phyloP scores from a whole-genome alignment of 1,284 basidiomycete genomes.

The Uromyces viciae-fabae region DNA sequence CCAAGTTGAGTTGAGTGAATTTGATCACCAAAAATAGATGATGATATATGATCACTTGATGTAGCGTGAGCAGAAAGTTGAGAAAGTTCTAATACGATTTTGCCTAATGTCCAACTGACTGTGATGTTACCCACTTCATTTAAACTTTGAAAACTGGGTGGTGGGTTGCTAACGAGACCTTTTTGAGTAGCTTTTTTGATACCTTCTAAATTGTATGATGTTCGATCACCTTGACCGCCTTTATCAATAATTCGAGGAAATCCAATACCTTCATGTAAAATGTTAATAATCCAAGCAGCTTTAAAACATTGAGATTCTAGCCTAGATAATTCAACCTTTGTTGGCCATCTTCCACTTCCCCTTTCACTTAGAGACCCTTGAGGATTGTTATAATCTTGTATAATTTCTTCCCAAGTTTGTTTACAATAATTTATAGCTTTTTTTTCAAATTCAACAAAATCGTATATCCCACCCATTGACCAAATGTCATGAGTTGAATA shows the following conservation, averaged over 20 bases:
- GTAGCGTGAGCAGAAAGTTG: not conserved
- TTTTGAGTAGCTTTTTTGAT: conserved; percentile 68
- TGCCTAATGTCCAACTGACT: conserved; percentile 95
- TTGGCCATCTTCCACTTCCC: conserved; percentile 45
- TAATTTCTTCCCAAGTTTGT: conserved; percentile 72
- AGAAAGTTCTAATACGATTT: conserved; percentile 88
- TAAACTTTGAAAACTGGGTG: conserved; percentile 80
- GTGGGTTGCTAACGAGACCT: conserved; percentile 46
- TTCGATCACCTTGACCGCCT: conserved; percentile 64
- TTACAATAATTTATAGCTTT: conserved; percentile 82
- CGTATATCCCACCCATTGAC: conserved; percentile 74
- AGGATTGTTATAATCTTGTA: conserved; percentile 63
- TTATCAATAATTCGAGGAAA: conserved; percentile 83
- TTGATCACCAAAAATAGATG: not conserved
- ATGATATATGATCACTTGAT: not conserved
- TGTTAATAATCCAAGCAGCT: conserved; percentile 94
- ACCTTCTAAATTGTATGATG: conserved; percentile 59
- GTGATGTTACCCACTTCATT: conserved; percentile 86
- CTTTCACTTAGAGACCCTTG: too few relatives aligned
- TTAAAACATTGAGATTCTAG: conserved; percentile 99
- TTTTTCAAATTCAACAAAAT: conserved; percentile 91
- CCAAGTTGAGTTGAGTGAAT: conserved; percentile 32
- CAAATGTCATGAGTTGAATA: conserved; percentile 95
- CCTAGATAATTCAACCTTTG: conserved; percentile 69
- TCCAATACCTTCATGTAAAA: conserved; percentile 91